Percentiles rank a stretch among this genome's conserved stretches.
Evolutionary conservation across 2,329 filamentous ascomycete genomes (phyloP).

Genomic region (Cercospora nicotianae): DNA sequence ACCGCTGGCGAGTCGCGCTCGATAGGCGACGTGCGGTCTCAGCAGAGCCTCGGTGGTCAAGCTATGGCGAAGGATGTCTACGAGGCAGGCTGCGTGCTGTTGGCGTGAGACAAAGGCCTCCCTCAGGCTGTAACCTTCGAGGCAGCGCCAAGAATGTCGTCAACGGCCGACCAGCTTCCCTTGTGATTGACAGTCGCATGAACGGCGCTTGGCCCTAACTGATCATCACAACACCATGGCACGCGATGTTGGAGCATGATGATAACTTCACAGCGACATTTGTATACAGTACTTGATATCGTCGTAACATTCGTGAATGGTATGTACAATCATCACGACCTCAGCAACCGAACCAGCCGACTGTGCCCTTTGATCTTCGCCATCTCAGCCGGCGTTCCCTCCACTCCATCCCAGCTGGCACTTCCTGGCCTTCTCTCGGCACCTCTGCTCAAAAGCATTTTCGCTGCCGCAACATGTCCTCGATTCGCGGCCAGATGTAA

Average conservation of each 20-base stretch:
- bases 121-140: not conserved
- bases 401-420: conserved; percentile 31
- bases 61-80: not conserved
- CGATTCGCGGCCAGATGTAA: conserved; percentile 34
- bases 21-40: not conserved
- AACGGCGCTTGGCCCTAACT: not conserved
- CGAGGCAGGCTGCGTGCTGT: not conserved
- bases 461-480: conserved; percentile 28
- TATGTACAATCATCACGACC: not conserved
- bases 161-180: not conserved
- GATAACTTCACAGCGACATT: not conserved
- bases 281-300: not conserved
- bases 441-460: conserved; percentile 29
- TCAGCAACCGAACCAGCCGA: conserved; percentile 12
- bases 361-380: conserved; percentile 31
- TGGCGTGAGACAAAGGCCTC: conserved; percentile 6
- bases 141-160: not conserved
- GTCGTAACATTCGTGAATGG: not conserved
- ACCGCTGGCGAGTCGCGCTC: not conserved
- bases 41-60: not conserved
- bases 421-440: conserved; percentile 15
- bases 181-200: not conserved
- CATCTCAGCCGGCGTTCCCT: conserved; percentile 33
- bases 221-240: not conserved
- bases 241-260: not conserved